Evolutionary conservation across 78 protist genomes (phyloP), one percentile per base, ranked within the genome.

Genomic region (Dictyostelium brefeldianum): DNA sequence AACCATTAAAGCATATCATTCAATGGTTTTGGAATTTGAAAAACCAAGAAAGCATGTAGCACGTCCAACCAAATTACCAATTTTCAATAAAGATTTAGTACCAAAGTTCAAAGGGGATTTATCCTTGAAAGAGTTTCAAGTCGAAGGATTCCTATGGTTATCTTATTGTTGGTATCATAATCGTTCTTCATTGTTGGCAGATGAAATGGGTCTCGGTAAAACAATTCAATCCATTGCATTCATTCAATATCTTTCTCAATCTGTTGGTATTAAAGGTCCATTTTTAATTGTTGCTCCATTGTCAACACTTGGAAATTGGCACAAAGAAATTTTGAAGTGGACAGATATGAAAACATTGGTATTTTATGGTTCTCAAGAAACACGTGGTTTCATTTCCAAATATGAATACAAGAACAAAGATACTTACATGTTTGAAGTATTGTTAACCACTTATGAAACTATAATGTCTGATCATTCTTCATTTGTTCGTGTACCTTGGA

Each of bases 261-360:
- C 43, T 0, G 59, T 22, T 2, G 89, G 92, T 46, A 77, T 84
- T 67, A 50, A 50, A 25, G 99, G 99, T 9, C 99, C 99, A 8
- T 99, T 93, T 48, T 82, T 99, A 47, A 80, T 99, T 47, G 96
- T 99, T 4, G 99, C 97, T 7, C 99, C 99, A 8, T 94, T 99
- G 54, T 92, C 99, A 3, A 98, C 95, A 12, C 83, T 91, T 18
- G 95, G 95, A 8, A 91, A 97, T 78, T 98, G 99, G 99, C 91
- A 96, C 50, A 54, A 95, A 31, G 99, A 99, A 96, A 77, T 97
- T 36, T 57, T 77, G 0, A 50, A 69, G 11, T 96, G 98, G 98
- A 69, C 98, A 4, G 29, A 81, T n/a, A 71, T 96, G 80, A 64
- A 85, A 69, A 71, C 85, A 5, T 29, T 97, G 31, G 92, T 97